phyloP scores from a whole-genome alignment of 495 filamentous ascomycete genomes.

The Penicillium paradoxum region DNA sequence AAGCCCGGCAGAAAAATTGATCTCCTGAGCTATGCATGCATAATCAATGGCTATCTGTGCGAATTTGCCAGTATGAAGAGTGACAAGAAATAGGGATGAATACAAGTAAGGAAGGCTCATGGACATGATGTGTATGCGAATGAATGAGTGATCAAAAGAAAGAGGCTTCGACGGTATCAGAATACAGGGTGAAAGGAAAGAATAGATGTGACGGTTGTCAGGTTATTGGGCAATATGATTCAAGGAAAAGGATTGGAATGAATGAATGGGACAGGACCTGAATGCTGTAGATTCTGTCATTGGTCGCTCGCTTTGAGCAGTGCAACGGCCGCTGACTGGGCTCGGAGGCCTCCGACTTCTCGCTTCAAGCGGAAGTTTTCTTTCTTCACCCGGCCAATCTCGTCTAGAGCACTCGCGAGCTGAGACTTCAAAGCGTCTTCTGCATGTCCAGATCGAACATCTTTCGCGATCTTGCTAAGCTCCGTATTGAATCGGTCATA shows the following conservation, averaged over 20 bases:
- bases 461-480: conserved; percentile 73
- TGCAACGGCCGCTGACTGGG: conserved; percentile 39
- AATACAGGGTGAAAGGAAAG: conserved; percentile 11
- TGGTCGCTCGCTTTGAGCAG: conserved; percentile 36
- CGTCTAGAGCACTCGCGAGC: conserved; percentile 61
- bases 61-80: conserved; percentile 11
- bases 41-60: conserved; percentile 14
- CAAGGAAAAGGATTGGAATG: background rate
- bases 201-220: conserved; percentile 4
- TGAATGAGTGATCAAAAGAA: conserved; percentile 8
- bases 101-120: conserved; percentile 17
- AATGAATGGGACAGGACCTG: background rate
- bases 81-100: conserved; percentile 19
- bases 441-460: conserved; percentile 64
- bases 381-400: conserved; percentile 66
- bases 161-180: conserved; percentile 18
- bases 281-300: conserved; percentile 5
- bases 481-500: conserved; percentile 93
- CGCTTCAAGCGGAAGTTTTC: conserved; percentile 68
- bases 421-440: conserved; percentile 67
- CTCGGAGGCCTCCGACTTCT: conserved; percentile 50
- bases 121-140: conserved; percentile 22
- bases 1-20: conserved; percentile 14
- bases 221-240: background rate
- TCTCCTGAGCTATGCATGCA: conserved; percentile 27